phyloP scores from a whole-genome alignment of 305 asterid genomes.

The Lippia alba region DNA sequence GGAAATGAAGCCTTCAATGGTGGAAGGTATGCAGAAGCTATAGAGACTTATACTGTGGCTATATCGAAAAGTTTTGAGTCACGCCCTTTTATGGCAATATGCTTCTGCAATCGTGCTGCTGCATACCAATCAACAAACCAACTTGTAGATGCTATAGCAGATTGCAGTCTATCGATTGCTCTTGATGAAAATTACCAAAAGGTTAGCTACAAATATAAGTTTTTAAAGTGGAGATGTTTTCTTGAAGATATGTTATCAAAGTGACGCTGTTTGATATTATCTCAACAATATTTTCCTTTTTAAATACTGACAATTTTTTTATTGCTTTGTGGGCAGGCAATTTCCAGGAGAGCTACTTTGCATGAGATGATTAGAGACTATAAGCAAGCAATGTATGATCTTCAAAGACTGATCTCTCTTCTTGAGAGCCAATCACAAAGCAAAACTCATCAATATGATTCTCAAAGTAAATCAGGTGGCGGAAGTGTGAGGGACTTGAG shows the following conservation, averaged over 20 bases:
- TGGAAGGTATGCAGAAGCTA: conserved; percentile 77
- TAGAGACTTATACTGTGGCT: conserved; percentile 84
- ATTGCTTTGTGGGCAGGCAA: conserved; percentile 58
- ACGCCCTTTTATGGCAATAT: conserved; percentile 86
- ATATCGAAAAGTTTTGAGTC: conserved; percentile 79
- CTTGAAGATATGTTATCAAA: conserved; percentile 5
- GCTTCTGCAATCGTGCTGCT: conserved; percentile 99
- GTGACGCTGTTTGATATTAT: background rate
- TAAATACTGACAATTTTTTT: conserved; percentile 22
- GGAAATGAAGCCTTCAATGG: conserved; percentile 90
- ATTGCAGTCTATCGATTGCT: conserved; percentile 92
- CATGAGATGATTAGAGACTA: conserved; percentile 92
- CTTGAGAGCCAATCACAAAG: conserved; percentile 60
- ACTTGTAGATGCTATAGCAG: conserved; percentile 89
- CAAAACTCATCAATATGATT: conserved; percentile 45
- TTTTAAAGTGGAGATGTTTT: background rate
- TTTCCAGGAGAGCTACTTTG: conserved; percentile 89
- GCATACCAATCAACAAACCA: conserved; percentile 86
- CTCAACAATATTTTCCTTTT: conserved; percentile 10
- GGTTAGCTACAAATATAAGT: conserved; percentile 49
- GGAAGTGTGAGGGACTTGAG: conserved; percentile 67
- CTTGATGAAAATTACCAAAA: conserved; percentile 76
- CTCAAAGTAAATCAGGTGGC: conserved; percentile 54
- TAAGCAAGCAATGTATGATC: conserved; percentile 74
- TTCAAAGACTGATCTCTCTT: conserved; percentile 68